Percentiles rank a stretch among this genome's conserved stretches.
Conservation (phyloP, 495 filamentous ascomycete genomes). For the Aspergillus bertholletiae region DNA sequence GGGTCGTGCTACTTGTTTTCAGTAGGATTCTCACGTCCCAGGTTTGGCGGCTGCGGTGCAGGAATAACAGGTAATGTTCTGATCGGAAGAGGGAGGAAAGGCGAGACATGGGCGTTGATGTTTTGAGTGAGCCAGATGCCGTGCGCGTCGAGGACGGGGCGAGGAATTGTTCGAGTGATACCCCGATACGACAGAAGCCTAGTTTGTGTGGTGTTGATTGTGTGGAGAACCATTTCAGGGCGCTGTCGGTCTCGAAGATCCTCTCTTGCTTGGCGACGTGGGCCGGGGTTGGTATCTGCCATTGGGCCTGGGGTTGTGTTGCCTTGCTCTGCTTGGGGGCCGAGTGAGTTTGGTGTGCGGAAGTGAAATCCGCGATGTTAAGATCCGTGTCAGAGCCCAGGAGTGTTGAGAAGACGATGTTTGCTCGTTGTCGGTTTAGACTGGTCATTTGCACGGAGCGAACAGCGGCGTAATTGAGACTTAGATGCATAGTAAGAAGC, state of each 20-base stretch:
- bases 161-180: constrained; percentile 27
- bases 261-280: constrained; percentile 64
- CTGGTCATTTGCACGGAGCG: constrained; percentile 76
- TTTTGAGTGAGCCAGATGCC: constrained; percentile 9
- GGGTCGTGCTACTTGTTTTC: constrained; percentile 51
- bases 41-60: constrained; percentile 9
- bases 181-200: constrained; percentile 33
- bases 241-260: constrained; percentile 65
- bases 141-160: constrained; percentile 1
- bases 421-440: constrained; percentile 85
- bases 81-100: constrained; percentile 23
- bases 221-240: constrained; percentile 48
- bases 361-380: background rate
- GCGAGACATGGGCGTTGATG: constrained; percentile 13
- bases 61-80: constrained; percentile 31
- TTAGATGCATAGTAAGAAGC: constrained; percentile 71
- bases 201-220: constrained; percentile 15
- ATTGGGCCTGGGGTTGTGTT: constrained; percentile 1
- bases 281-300: constrained; percentile 38
- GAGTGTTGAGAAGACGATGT: constrained; percentile 68
- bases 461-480: constrained; percentile 82
- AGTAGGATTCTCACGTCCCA: constrained; percentile 57
- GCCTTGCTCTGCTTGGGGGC: background rate
- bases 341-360: background rate
- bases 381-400: constrained; percentile 38